Evolutionary conservation across 2,329 filamentous ascomycete genomes (phyloP).

Genomic region (Epichloe bromicola): DNA sequence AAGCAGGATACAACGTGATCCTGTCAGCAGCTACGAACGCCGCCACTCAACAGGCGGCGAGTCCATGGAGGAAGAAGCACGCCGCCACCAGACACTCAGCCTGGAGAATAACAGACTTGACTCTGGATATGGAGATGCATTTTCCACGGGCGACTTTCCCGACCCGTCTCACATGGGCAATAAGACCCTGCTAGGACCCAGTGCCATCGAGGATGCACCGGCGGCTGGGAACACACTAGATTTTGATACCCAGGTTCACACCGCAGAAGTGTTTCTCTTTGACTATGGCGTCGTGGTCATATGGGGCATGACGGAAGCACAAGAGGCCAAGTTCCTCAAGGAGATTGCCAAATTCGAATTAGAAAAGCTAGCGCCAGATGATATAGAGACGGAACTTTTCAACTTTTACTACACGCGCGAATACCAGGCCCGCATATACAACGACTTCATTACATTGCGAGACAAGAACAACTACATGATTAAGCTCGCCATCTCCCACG

Average conservation of each 20-base stretch:
- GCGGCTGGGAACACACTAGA: conserved; percentile 44
- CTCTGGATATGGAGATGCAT: conserved; percentile 18
- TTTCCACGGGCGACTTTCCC: conserved; percentile 14
- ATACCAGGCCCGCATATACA: conserved; percentile 97
- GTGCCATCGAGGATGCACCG: conserved; percentile 21
- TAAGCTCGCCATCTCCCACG: conserved; percentile 92
- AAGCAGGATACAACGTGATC: conserved; percentile 16
- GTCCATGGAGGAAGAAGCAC: conserved; percentile 23
- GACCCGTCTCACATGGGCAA: conserved; percentile 15
- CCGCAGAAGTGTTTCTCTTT: conserved; percentile 89
- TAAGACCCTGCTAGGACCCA: conserved; percentile 23
- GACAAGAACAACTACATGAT: conserved; percentile 98
- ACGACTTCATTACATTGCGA: conserved; percentile 91
- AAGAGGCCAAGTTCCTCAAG: conserved; percentile 84
- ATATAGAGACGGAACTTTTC: conserved; percentile 92
- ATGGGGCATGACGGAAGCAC: conserved; percentile 89
- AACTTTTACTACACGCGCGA: conserved; percentile 99
- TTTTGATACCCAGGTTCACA: conserved; percentile 80
- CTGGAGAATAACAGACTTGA: conserved; percentile 31
- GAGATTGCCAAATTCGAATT: conserved; percentile 90
- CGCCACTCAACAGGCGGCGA: conserved; percentile 66
- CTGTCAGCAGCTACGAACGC: conserved; percentile 42
- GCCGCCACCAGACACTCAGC: conserved; percentile 46
- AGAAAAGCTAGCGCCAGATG: conserved; percentile 76
- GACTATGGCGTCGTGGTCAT: conserved; percentile 96